Percentiles rank a stretch among this genome's conserved stretches.
phyloP scores from a whole-genome alignment of 2,329 filamentous ascomycete genomes.

The Colletotrichum sp. region DNA sequence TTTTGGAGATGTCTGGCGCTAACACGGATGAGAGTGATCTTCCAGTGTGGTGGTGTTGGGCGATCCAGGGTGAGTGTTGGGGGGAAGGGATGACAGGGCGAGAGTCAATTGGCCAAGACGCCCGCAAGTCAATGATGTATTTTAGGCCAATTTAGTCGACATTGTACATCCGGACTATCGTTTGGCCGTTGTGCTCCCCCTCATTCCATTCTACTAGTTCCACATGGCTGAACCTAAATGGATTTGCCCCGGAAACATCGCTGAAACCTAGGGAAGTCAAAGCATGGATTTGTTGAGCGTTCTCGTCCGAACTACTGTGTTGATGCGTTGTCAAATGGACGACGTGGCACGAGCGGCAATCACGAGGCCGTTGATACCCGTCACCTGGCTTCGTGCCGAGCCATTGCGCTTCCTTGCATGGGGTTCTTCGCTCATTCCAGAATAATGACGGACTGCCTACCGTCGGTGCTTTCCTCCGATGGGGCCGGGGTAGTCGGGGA shows the following conservation, averaged over 20 bases:
- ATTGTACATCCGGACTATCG: constrained; percentile 7
- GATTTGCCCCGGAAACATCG: background rate
- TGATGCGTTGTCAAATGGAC: background rate
- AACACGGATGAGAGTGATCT: background rate
- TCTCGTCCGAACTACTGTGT: background rate
- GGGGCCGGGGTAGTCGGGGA: background rate
- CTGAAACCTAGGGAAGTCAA: constrained; percentile 9
- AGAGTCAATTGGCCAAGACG: constrained; percentile 11
- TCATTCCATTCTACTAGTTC: background rate
- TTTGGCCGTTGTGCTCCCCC: background rate
- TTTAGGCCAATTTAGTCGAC: background rate
- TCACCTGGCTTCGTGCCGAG: background rate
- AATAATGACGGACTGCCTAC: background rate
- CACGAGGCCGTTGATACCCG: too few relatives aligned
- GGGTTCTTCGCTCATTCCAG: background rate
- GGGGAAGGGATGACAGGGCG: background rate
- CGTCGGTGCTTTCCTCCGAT: background rate
- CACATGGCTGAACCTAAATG: background rate
- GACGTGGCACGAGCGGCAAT: background rate
- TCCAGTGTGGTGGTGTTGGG: background rate
- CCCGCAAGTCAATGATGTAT: constrained; percentile 2
- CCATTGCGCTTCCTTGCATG: background rate
- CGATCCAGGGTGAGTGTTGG: background rate
- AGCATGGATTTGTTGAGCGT: background rate
- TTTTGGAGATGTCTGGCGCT: background rate